phyloP scores from a whole-genome alignment of 805 yeast genomes.

The Candida oleophila region DNA sequence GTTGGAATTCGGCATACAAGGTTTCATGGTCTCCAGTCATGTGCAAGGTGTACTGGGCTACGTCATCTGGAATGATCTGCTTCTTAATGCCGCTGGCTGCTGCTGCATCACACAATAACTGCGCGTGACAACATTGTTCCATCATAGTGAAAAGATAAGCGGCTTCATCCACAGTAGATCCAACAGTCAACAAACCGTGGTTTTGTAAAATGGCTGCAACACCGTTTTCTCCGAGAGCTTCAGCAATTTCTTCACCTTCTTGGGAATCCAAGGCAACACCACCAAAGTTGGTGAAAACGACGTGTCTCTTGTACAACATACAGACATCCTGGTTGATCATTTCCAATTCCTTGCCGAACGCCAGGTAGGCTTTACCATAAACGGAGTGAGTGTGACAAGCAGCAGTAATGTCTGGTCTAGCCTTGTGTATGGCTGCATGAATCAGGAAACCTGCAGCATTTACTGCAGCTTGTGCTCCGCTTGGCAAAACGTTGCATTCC shows the following conservation, averaged over 20 bases:
- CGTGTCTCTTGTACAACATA: conserved; percentile 24
- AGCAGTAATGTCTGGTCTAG: conserved; percentile 38
- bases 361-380: conserved; percentile 39
- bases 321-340: conserved; percentile 32
- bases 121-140: conserved; percentile 68
- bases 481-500: conserved; percentile 36
- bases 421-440: conserved; percentile 38
- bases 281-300: conserved; percentile 25
- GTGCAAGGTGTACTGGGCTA: conserved; percentile 59
- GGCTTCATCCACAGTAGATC: conserved; percentile 71
- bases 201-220: conserved; percentile 63
- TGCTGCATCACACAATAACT: conserved; percentile 53
- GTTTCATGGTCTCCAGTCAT: conserved; percentile 65
- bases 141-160: conserved; percentile 61
- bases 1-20: conserved; percentile 71
- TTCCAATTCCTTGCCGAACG: conserved; percentile 34
- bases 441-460: conserved; percentile 44
- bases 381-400: conserved; percentile 43
- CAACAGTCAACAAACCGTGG: conserved; percentile 74
- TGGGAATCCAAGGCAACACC: conserved; percentile 27
- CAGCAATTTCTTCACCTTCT: conserved; percentile 65
- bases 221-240: conserved; percentile 53
- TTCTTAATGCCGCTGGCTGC: conserved; percentile 7
- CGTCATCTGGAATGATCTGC: conserved; percentile 17
- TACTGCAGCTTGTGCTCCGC: conserved; percentile 37